Conservation (phyloP, 2,329 filamentous ascomycete genomes). For the Samsoniella hepiali region DNA sequence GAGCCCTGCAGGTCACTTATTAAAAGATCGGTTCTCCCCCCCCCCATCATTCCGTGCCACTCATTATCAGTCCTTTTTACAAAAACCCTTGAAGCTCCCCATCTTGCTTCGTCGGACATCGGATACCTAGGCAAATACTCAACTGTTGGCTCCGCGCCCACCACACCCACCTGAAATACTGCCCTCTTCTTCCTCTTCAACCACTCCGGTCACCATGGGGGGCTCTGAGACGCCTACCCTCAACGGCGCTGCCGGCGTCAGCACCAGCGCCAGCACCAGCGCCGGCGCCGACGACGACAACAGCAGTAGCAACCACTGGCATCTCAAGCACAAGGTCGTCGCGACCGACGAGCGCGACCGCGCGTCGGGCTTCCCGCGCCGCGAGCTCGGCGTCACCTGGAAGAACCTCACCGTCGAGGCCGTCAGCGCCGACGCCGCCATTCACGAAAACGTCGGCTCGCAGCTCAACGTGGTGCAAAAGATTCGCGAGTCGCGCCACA, state of each 20-base stretch:
- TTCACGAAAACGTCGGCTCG: constrained; percentile 62
- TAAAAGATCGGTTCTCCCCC: background rate
- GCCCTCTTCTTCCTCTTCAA: background rate
- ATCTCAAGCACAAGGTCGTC: constrained; percentile 46
- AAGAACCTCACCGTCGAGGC: constrained; percentile 61
- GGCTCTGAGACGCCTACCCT: constrained; percentile 14
- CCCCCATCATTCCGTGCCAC: background rate
- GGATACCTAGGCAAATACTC: background rate
- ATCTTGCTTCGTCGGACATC: background rate
- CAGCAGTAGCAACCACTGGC: constrained; percentile 37
- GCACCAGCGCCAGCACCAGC: too few relatives aligned
- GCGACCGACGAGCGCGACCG: constrained; percentile 41
- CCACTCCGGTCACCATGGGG: constrained; percentile 8
- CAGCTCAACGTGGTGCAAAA: constrained; percentile 55
- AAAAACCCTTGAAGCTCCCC: background rate
- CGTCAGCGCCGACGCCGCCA: constrained; percentile 56
- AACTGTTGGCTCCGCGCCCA: background rate
- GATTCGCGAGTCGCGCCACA: constrained; percentile 50
- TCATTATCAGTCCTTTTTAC: background rate
- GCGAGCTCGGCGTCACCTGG: constrained; percentile 62
- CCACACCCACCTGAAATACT: background rate
- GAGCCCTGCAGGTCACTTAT: background rate
- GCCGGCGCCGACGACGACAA: too few relatives aligned
- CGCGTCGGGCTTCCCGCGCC: constrained; percentile 44
- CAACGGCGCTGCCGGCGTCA: background rate